These are phyloP conservation scores for Lasiodiplodia theobromae DNA, from an alignment of 2,329 filamentous ascomycete genomes.

Conservation along the genomic window DNA sequence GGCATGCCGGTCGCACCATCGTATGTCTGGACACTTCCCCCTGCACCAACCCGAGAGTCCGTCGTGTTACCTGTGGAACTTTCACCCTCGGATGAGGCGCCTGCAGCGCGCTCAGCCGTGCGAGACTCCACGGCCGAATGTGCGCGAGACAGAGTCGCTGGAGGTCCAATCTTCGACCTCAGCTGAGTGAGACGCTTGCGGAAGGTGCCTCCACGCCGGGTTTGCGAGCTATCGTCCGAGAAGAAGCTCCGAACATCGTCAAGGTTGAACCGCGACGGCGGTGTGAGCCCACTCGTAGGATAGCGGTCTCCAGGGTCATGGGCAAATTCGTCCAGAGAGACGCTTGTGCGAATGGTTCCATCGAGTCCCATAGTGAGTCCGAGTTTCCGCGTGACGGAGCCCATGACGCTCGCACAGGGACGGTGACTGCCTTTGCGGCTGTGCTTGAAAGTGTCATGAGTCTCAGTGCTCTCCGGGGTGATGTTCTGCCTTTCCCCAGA, in stretches of 20 bases:
- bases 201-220: conserved; percentile 36
- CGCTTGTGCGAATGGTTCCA: background rate
- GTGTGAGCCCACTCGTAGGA: conserved; percentile 54
- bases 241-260: conserved; percentile 52
- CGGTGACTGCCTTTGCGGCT: conserved; percentile 30
- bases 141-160: conserved; percentile 28
- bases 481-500: conserved; percentile 12
- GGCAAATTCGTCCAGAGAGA: conserved; percentile 17
- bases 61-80: conserved; percentile 5
- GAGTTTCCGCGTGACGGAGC: conserved; percentile 31
- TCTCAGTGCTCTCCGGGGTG: conserved; percentile 15
- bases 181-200: conserved; percentile 46
- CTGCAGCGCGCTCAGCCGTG: background rate
- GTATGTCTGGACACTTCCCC: conserved; percentile 20
- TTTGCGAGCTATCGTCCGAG: conserved; percentile 46
- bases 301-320: conserved; percentile 53
- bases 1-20: conserved; percentile 47
- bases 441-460: conserved; percentile 31
- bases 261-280: conserved; percentile 49
- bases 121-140: conserved; percentile 31
- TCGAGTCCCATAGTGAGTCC: conserved; percentile 26
- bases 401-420: conserved; percentile 30
- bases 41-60: conserved; percentile 6
- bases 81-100: background rate
- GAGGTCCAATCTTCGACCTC: conserved; percentile 33